Evolutionary conservation across 768 basidiomycete genomes (phyloP), one percentile per base, ranked within the genome.

Genomic region (Kwoniella dendrophila): DNA sequence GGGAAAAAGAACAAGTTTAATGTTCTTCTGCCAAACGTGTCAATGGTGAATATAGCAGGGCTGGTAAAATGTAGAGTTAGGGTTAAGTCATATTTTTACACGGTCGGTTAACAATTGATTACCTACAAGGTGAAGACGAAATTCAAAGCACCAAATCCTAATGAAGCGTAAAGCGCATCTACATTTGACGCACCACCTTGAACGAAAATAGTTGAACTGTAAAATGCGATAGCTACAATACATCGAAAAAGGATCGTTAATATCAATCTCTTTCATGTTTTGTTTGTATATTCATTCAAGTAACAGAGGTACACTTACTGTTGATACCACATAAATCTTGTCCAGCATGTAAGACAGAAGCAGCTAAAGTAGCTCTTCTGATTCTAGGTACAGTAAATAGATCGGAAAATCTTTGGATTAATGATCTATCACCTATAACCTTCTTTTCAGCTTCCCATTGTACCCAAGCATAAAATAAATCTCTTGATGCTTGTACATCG

Each of bases 1-100:
- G 90, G 90, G 83, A 91, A 91, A 33, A 68, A 71, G 49, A 67
- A 66, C n/a, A 72, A 32, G 45, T 53, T 61, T 5, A 76, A 55
- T 14, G 58, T 59, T 30, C 72, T 45, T 36, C 72, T 66, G 26
- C 72, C 72, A 29, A 70, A 45, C 11, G 69, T 71, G 49, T 73
- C 74, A 40, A 76, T 71, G 32, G 65, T 66, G 70, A 75, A 78
- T 7, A 78, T n/a, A 4, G 75, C 67, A 1, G 75, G 75, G 45
- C 74, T 69, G 38, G 60, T 53, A 47, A 30, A n/a, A n/a, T n/a
- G n/a, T 56, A 32, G 30, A 56, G 0, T 86, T 85, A 88, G 90
- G 90, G 63, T 85, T 84, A 0, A 89, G 20, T 29, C 5, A 44
- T 0, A 1, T 11, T 24, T 1, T 43, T 10, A 2, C 54, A 33